Conservation (phyloP, 805 yeast genomes). For the Pichia kluyveri region DNA sequence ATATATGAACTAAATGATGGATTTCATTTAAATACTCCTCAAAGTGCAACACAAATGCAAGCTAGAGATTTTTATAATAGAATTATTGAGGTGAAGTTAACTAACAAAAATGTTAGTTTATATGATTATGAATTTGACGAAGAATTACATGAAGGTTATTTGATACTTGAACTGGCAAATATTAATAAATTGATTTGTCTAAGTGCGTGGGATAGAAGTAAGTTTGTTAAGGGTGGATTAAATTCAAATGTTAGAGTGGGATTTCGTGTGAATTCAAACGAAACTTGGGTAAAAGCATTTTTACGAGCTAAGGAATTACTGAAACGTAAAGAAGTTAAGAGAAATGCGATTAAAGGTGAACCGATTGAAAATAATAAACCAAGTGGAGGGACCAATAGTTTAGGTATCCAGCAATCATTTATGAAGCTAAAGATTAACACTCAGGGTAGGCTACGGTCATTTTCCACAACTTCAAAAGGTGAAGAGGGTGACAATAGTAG, state of each 20-base stretch:
- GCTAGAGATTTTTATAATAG: slow-evolving; percentile 32
- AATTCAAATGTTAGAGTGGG: slow-evolving; percentile 25
- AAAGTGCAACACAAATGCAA: slow-evolving; percentile 27
- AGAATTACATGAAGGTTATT: slow-evolving; percentile 45
- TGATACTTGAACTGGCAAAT: slow-evolving; percentile 53
- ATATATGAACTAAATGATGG: slow-evolving; percentile 27
- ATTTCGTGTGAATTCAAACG: slow-evolving; percentile 36
- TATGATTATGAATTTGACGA: slow-evolving; percentile 75
- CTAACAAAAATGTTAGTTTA: slow-evolving; percentile 55
- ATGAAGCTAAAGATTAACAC: slow-evolving; percentile 5
- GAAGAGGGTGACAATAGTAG: too few species aligned
- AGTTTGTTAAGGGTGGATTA: slow-evolving; percentile 24
- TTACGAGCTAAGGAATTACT: slow-evolving; percentile 55
- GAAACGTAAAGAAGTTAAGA: slow-evolving; percentile 20
- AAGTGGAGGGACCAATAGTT: background rate
- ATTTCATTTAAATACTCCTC: slow-evolving; percentile 24
- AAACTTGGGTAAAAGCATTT: slow-evolving; percentile 65
- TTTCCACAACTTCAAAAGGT: too few species aligned
- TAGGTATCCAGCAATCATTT: slow-evolving; percentile 5
- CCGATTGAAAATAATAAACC: background rate
- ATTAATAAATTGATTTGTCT: slow-evolving; percentile 52
- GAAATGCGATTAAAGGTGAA: background rate
- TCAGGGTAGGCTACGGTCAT: slow-evolving; percentile 1
- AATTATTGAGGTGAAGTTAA: slow-evolving; percentile 32
- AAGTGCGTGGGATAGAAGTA: slow-evolving; percentile 31